These are phyloP conservation scores for Apophysomyces elegans DNA, from an alignment of 371 early-diverging fungal genomes.

Conservation along the genomic window DNA sequence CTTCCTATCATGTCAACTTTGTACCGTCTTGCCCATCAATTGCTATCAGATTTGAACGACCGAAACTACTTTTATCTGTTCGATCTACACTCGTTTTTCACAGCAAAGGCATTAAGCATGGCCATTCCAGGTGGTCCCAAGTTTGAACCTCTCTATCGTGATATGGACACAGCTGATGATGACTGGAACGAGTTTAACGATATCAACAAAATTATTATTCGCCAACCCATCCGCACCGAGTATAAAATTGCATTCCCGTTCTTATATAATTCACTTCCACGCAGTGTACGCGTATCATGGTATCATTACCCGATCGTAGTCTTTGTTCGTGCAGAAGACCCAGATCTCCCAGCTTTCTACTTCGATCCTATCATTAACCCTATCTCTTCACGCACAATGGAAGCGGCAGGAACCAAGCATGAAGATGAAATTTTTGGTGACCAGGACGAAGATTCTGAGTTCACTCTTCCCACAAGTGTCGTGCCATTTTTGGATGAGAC, in stretches of 20 bases:
- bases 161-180: constrained; percentile 94
- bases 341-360: constrained; percentile 96
- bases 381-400: constrained; percentile 82
- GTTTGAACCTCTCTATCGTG: constrained; percentile 96
- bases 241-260: constrained; percentile 98
- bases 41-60: constrained; percentile 92
- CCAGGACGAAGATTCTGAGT: constrained; percentile 70
- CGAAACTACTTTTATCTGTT: constrained; percentile 97
- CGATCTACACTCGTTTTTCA: constrained; percentile 92
- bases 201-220: constrained; percentile 98
- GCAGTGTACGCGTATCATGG: constrained; percentile 89
- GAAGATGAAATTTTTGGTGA: constrained; percentile 92
- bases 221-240: constrained; percentile 97
- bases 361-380: constrained; percentile 98
- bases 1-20: constrained; percentile 94
- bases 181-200: constrained; percentile 99
- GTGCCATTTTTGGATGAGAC: constrained; percentile 83
- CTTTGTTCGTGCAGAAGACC: constrained; percentile 90
- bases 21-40: constrained; percentile 91
- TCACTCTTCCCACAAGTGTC: constrained; percentile 82
- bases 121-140: constrained; percentile 99
- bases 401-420: constrained; percentile 55
- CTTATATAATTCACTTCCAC: constrained; percentile 95
- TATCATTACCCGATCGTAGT: constrained; percentile 95
- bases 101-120: constrained; percentile 97